A percentile compares a stretch with the other conserved stretches of the same genome.
Conservation (phyloP, 352 stramenopile species). For the Pythium biforme region DNA sequence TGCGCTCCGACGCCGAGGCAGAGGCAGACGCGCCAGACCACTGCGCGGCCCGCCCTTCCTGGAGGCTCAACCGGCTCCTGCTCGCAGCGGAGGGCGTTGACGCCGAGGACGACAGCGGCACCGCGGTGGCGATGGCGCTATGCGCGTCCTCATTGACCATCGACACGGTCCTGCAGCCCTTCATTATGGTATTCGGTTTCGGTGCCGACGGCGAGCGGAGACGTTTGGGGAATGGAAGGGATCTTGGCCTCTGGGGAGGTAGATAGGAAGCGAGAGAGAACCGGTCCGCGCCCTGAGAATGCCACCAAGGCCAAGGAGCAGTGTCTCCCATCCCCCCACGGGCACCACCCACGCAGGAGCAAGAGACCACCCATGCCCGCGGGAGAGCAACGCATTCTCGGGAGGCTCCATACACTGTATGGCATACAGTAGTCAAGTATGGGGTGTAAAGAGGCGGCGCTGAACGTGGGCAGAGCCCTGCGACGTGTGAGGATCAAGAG, state of each 20-base stretch:
- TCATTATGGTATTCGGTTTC: slow-evolving; percentile 3
- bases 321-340: background rate
- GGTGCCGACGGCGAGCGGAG: background rate
- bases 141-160: slow-evolving; percentile 9
- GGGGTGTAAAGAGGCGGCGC: slow-evolving; percentile 12
- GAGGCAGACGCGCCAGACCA: no score
- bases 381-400: background rate
- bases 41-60: background rate
- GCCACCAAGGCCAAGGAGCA: background rate
- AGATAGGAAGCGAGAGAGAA: background rate
- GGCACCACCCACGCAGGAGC: background rate
- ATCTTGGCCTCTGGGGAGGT: background rate
- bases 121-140: background rate
- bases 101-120: slow-evolving; percentile 6
- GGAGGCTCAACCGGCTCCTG: background rate
- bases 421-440: background rate
- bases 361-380: background rate
- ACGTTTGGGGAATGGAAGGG: slow-evolving; percentile 2
- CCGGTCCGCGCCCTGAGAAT: slow-evolving; percentile 2
- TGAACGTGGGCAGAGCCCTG: slow-evolving; percentile 13
- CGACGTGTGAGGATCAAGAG: slow-evolving; percentile 23
- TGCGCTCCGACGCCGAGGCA: background rate
- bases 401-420: no score
- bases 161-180: slow-evolving; percentile 16
- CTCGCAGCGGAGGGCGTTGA: slow-evolving; percentile 5